Percentiles rank a stretch among this genome's conserved stretches.
phyloP scores from a whole-genome alignment of 257 asterid genomes.

The Phtheirospermum japonicum region DNA sequence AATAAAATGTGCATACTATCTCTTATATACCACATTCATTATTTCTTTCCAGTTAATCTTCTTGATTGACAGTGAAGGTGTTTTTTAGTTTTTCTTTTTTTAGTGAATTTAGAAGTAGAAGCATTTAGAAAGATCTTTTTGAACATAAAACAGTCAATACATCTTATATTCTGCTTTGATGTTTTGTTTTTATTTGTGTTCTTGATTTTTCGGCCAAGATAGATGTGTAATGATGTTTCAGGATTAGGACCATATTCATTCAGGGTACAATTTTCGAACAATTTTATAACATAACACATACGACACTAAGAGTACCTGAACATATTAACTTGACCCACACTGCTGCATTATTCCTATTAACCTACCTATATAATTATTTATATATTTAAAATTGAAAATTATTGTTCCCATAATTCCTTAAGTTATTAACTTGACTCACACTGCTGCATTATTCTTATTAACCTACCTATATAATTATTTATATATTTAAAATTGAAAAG shows the following conservation, averaged over 20 bases:
- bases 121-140: background rate
- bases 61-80: background rate
- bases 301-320: too few relatives aligned
- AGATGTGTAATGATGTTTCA: background rate
- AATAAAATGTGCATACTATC: background rate
- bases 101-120: too few relatives aligned
- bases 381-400: too few relatives aligned
- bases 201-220: too few relatives aligned
- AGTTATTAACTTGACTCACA: background rate
- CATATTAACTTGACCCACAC: too few relatives aligned
- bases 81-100: too few relatives aligned
- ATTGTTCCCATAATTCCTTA: background rate
- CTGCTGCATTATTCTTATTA: constrained; percentile 21
- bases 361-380: too few relatives aligned
- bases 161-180: constrained; percentile 14
- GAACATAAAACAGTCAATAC: too few relatives aligned
- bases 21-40: background rate
- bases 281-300: too few relatives aligned
- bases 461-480: too few relatives aligned
- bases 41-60: background rate
- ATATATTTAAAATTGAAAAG: too few relatives aligned
- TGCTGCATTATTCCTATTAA: too few relatives aligned
- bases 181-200: background rate
- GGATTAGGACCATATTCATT: background rate
- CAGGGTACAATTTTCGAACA: constrained; percentile 3